Evolutionary conservation across 345 rosid species (phyloP).

Genomic region (Carallia pectinifolia): DNA sequence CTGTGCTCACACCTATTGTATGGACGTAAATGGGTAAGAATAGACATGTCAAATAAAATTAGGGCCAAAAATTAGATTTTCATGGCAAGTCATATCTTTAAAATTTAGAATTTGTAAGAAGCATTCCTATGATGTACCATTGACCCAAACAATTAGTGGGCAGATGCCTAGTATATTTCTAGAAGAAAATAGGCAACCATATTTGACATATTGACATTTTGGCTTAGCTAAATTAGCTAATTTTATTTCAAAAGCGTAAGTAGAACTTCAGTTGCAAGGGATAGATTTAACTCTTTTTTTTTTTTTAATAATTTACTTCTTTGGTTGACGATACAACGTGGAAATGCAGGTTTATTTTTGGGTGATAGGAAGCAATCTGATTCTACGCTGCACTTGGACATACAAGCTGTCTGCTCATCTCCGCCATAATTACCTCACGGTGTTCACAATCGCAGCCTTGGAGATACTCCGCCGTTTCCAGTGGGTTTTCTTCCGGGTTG

Average conservation of each 20-base stretch:
- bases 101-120: background rate
- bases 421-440: constrained; percentile 80
- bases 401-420: constrained; percentile 96
- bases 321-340: background rate
- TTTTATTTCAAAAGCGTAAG: no score
- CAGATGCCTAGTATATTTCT: no score
- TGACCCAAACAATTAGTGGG: no score
- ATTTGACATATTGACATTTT: background rate
- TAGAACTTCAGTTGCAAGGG: no score
- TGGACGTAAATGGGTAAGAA: constrained; percentile 84
- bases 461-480: constrained; percentile 89
- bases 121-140: background rate
- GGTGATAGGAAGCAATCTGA: constrained; percentile 90
- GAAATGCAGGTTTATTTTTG: constrained; percentile 75
- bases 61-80: background rate
- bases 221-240: background rate
- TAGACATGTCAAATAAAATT: background rate
- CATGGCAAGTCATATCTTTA: background rate
- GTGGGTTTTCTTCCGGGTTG: constrained; percentile 94
- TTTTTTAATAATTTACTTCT: background rate
- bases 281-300: no score
- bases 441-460: constrained; percentile 69
- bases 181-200: background rate
- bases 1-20: constrained; percentile 49
- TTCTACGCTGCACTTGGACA: constrained; percentile 94